Evolutionary conservation across 495 filamentous ascomycete genomes (phyloP).

Genomic region (Penicillium pulvis): DNA sequence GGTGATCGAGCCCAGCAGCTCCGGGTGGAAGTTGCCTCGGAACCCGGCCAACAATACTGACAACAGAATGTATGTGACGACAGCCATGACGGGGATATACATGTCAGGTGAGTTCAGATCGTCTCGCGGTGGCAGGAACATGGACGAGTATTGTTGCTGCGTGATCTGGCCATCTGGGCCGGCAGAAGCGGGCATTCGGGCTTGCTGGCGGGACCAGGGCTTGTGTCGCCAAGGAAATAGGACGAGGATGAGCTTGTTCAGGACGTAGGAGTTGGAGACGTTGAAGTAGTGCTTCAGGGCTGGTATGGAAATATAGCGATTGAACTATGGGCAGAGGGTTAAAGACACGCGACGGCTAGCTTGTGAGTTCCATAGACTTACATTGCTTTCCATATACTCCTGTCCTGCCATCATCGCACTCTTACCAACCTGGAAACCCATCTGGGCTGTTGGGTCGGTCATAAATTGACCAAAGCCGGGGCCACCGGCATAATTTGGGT

Average conservation of each 20-base stretch:
- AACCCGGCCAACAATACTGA: conserved; percentile 87
- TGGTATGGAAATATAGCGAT: conserved; percentile 88
- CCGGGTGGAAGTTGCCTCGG: conserved; percentile 90
- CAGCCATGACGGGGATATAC: conserved; percentile 88
- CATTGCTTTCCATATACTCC: conserved; percentile 92
- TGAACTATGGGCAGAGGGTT: conserved; percentile 60
- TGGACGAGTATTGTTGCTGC: conserved; percentile 65
- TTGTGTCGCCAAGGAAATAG: conserved; percentile 97
- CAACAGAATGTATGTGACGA: conserved; percentile 96
- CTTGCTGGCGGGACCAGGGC: conserved; percentile 84
- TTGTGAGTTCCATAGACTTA: conserved; percentile 32
- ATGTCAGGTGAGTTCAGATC: conserved; percentile 98
- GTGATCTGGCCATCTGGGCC: conserved; percentile 62
- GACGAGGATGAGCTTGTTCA: conserved; percentile 82
- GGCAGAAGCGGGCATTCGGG: conserved; percentile 52
- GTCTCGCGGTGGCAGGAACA: conserved; percentile 92
- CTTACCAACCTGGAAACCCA: conserved; percentile 93
- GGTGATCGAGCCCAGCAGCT: conserved; percentile 85
- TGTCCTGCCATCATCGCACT: conserved; percentile 85
- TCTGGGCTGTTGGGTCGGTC: conserved; percentile 92
- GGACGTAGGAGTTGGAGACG: conserved; percentile 89
- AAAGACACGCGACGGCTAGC: conserved; percentile 7
- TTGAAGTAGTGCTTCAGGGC: conserved; percentile 97
- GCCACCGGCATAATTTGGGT: conserved; percentile 53
- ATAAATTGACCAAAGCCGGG: conserved; percentile 87